Conservation (phyloP, 345 rosid genomes). For the Trapa bicornis region DNA sequence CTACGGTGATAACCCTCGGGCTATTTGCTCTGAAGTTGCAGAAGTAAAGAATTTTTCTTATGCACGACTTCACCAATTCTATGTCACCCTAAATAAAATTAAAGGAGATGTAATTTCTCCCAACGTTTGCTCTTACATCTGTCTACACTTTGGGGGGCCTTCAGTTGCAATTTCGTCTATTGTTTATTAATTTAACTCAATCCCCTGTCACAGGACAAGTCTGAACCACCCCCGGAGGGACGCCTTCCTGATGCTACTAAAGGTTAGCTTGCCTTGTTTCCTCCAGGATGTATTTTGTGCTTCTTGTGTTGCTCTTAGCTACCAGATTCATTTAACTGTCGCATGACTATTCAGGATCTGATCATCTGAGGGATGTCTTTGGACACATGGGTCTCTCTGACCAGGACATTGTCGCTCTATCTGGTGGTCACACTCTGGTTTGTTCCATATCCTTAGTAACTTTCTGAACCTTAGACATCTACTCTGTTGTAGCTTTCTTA, state of each 20-base stretch:
- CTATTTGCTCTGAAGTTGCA: not conserved
- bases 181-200: not conserved
- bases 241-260: conserved; percentile 91
- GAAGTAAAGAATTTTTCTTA: not conserved
- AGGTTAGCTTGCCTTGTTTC: conserved; percentile 29
- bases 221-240: conserved; percentile 85
- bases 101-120: not conserved
- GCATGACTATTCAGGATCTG: conserved; percentile 33
- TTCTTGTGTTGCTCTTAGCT: not conserved
- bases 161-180: not conserved
- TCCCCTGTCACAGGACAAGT: conserved; percentile 56
- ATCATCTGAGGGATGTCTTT: conserved; percentile 75
- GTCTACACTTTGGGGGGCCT: not conserved
- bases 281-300: not conserved
- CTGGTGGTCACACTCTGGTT: conserved; percentile 96
- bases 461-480: not conserved
- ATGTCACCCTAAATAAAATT: not conserved
- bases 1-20: too few relatives aligned
- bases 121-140: not conserved
- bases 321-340: not conserved
- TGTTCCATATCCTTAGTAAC: conserved; percentile 8
- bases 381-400: conserved; percentile 79
- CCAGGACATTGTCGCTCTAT: conserved; percentile 80
- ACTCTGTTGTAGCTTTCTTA: not conserved
- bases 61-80: not conserved